Conservation (phyloP, 148 eudicot species). For the Fallopia convolvulus region DNA sequence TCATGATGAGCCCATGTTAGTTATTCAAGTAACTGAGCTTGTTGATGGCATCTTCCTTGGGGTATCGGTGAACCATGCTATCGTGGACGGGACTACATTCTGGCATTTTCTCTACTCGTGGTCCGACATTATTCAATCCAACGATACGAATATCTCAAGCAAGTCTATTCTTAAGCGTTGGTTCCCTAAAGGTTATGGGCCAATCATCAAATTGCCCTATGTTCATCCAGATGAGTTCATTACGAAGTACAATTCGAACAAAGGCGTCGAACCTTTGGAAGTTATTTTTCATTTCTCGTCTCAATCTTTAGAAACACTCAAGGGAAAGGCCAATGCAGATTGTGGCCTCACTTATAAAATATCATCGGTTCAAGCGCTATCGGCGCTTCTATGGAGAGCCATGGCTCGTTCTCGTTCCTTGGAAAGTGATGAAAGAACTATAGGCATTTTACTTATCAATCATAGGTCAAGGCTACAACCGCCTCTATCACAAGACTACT, state of each 20-base stretch:
- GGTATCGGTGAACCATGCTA: constrained; percentile 41
- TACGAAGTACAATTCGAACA: constrained; percentile 9
- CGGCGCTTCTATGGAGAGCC: constrained; percentile 61
- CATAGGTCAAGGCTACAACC: constrained; percentile 56
- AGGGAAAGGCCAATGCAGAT: constrained; percentile 41
- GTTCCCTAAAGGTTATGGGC: constrained; percentile 22
- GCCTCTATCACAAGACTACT: constrained; percentile 41
- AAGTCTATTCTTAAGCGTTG: constrained; percentile 19
- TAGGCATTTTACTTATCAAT: constrained; percentile 49
- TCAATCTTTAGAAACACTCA: constrained; percentile 38
- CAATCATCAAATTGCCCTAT: constrained; percentile 22
- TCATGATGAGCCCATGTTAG: neutral
- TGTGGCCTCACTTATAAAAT: constrained; percentile 19
- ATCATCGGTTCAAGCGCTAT: constrained; percentile 60
- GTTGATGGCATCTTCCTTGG: constrained; percentile 50
- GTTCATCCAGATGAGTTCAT: constrained; percentile 24
- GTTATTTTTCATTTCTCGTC: constrained; percentile 59
- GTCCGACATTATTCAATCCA: constrained; percentile 29
- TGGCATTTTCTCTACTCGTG: constrained; percentile 56
- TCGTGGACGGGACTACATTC: constrained; percentile 49
- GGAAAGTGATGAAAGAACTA: constrained; percentile 14
- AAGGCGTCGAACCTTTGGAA: constrained; percentile 28
- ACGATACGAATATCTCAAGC: neutral
- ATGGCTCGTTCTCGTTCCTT: constrained; percentile 45
- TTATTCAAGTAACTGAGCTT: neutral